Conservation (phyloP, 768 basidiomycete genomes). For the Hypholoma fasciculare region DNA sequence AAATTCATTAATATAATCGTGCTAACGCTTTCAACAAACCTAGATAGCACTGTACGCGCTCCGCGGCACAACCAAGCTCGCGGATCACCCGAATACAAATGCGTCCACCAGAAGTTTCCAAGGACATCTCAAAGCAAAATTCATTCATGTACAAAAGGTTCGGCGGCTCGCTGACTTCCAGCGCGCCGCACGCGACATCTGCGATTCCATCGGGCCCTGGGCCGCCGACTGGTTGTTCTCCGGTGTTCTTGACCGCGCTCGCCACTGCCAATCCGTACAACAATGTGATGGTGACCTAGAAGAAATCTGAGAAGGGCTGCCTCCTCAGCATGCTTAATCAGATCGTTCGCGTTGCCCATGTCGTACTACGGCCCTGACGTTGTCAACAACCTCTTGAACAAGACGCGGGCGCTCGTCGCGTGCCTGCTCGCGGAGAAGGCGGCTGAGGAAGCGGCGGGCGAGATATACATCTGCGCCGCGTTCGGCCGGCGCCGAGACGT, state of each 20-base stretch:
- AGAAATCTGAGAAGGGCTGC: conserved; percentile 61
- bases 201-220: conserved; percentile 68
- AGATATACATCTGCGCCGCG: conserved; percentile 67
- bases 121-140: no score
- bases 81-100: no score
- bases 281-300: conserved; percentile 52
- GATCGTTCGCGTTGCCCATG: conserved; percentile 41
- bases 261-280: conserved; percentile 45
- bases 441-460: conserved; percentile 47
- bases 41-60: conserved; percentile 68
- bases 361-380: conserved; percentile 56
- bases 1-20: no score
- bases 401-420: conserved; percentile 54
- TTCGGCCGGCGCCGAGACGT: conserved; percentile 79
- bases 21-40: conserved; percentile 67
- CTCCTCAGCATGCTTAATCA: conserved; percentile 47
- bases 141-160: no score
- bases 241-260: conserved; percentile 50
- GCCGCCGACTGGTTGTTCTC: conserved; percentile 78
- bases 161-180: no score
- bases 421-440: conserved; percentile 57
- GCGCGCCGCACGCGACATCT: no score
- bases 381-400: conserved; percentile 51
- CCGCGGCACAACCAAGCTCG: no score
- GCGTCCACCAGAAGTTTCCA: no score